Evolutionary conservation across 768 basidiomycete species (phyloP).

Genomic region (Tricholoma sp.): DNA sequence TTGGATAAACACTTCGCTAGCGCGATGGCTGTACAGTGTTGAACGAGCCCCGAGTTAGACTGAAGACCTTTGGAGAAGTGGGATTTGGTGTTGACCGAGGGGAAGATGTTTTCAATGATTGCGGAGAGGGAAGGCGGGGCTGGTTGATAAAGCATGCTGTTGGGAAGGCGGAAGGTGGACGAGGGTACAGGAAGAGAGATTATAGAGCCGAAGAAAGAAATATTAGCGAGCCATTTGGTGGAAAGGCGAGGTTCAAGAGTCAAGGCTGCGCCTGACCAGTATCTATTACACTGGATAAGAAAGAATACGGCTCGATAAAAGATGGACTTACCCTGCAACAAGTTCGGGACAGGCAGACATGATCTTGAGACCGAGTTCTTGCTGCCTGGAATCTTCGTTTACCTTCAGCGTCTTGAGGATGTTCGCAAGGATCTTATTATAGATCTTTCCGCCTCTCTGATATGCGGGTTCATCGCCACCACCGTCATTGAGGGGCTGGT

Average conservation of each 20-base stretch:
- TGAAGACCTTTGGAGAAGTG: slow-evolving; percentile 83
- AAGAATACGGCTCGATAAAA: background rate
- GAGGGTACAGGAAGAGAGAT: slow-evolving; percentile 73
- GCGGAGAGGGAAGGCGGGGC: slow-evolving; percentile 67
- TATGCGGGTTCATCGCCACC: slow-evolving; percentile 27
- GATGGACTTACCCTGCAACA: slow-evolving; percentile 56
- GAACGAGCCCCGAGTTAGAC: slow-evolving; percentile 67
- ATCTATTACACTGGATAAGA: slow-evolving; percentile 37
- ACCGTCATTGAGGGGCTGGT: slow-evolving; percentile 21
- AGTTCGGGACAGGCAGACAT: slow-evolving; percentile 84
- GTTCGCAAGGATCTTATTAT: slow-evolving; percentile 82
- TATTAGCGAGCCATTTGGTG: slow-evolving; percentile 88
- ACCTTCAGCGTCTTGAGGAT: slow-evolving; percentile 72
- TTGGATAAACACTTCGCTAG: slow-evolving; percentile 76
- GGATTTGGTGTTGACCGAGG: slow-evolving; percentile 60
- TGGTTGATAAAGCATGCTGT: slow-evolving; percentile 50
- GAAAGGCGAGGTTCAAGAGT: slow-evolving; percentile 85
- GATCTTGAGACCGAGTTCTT: slow-evolving; percentile 79
- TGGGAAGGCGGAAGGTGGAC: slow-evolving; percentile 53
- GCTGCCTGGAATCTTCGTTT: slow-evolving; percentile 85
- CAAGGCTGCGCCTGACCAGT: slow-evolving; percentile 63
- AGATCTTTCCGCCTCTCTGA: slow-evolving; percentile 43
- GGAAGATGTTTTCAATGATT: slow-evolving; percentile 77
- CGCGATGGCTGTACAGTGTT: slow-evolving; percentile 78
- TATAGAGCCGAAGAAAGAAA: slow-evolving; percentile 75